A percentile compares a stretch with the other conserved stretches of the same genome.
Conservation (phyloP, 2,329 filamentous ascomycete genomes). For the Dactylella cylindrospora region DNA sequence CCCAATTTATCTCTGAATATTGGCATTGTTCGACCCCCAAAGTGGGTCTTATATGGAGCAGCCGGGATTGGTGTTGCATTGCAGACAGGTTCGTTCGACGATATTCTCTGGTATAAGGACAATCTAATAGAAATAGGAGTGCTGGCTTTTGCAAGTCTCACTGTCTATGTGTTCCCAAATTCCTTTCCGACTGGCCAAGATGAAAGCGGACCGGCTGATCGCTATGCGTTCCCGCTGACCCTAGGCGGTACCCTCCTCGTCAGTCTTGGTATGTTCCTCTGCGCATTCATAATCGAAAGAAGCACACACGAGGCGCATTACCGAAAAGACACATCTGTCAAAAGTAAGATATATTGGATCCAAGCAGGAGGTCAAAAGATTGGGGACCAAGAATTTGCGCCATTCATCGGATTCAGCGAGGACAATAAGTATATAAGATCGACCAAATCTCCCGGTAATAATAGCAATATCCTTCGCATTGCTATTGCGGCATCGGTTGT, state of each 20-base stretch:
- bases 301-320: conserved; percentile 48
- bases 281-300: conserved; percentile 50
- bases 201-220: background rate
- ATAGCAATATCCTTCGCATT: conserved; percentile 7
- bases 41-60: conserved; percentile 16
- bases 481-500: conserved; percentile 15
- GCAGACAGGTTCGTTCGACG: conserved; percentile 6
- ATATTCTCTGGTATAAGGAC: too few relatives aligned
- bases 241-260: conserved; percentile 49
- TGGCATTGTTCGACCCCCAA: conserved; percentile 17
- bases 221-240: conserved; percentile 49
- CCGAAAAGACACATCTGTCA: conserved; percentile 46
- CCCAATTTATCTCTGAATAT: conserved; percentile 43
- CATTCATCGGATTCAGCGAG: too few relatives aligned
- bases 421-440: too few relatives aligned
- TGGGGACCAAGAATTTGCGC: conserved; percentile 42
- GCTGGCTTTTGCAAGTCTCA: conserved; percentile 31
- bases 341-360: conserved; percentile 35
- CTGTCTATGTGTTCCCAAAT: background rate
- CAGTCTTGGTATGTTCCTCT: conserved; percentile 49
- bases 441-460: too few relatives aligned
- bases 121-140: conserved; percentile 10
- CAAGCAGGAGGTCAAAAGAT: conserved; percentile 36
- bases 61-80: conserved; percentile 14
- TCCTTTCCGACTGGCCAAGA: conserved; percentile 2